Base-by-base conservation (phyloP, 768 basidiomycete genomes). In the Vararia minispora region DNA sequence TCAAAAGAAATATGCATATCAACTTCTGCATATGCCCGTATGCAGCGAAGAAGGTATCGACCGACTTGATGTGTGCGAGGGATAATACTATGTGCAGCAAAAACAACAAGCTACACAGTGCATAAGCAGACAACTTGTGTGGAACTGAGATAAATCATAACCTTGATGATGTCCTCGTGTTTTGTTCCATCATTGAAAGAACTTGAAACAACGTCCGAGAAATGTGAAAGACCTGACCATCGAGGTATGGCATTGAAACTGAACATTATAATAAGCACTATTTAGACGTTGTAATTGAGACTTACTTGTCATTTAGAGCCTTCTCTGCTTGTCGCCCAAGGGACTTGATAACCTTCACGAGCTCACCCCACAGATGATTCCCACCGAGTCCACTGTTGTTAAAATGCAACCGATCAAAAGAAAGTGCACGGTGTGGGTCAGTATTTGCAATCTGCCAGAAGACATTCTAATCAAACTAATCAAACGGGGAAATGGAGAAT, bases 361-460 rank as follows among this genome's bases (percentile, higher is more conserved):
- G n/a, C n/a, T n/a, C n/a, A n/a, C n/a, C n/a, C n/a, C n/a, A n/a
- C n/a, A n/a, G n/a, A 6, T 28, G 27, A 8, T 28, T 8, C 8
- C 30, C 30, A n/a, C n/a, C n/a, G 6, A 32, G n/a, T 13, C 30
- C 30, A n/a, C 30, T 32, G 14, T 32, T 32, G 30, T 32, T 32
- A 16, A 17, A 32, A 32, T 32, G 14, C 6, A 32, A 17, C n/a
- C 30, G 7, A 32, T 32, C 30, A 17, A 32, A 32, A 6, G 30
- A 32, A 13, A 32, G n/a, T n/a, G 30, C 30, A 17, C 30, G 30
- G 18, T 32, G 30, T 6, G 14, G 30, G 30, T 32, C 30, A 4
- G 60, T 63, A 40, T 52, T 25, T 13, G 18, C 28, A 12, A 69
- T 23, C 0, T 18, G 29, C 64, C 64, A 68, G 40, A 69, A 69